Conservation (phyloP, 2,329 filamentous ascomycete genomes). For the Tolypocladium paradoxum region DNA sequence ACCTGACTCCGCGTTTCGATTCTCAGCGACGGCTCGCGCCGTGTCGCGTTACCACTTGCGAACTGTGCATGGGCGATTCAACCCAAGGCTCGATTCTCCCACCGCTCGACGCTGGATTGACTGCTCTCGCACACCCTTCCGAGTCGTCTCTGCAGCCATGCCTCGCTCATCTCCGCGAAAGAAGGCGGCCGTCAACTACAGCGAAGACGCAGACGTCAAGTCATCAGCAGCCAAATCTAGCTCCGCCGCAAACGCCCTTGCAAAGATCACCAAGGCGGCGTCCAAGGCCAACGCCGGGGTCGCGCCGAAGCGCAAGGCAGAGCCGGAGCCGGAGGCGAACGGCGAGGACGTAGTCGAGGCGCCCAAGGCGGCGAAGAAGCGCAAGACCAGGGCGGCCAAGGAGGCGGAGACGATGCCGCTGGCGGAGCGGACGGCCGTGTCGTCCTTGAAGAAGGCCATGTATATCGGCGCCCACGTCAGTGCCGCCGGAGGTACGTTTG, state of each 20-base stretch:
- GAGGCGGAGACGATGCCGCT: slow-evolving; percentile 47
- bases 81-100: neutral
- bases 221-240: slow-evolving; percentile 4
- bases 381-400: slow-evolving; percentile 26
- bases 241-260: slow-evolving; percentile 6
- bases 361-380: slow-evolving; percentile 29
- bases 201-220: slow-evolving; percentile 14
- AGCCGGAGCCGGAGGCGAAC: slow-evolving; percentile 7
- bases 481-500: slow-evolving; percentile 62
- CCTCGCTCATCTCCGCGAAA: slow-evolving; percentile 22
- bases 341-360: slow-evolving; percentile 8
- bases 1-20: neutral
- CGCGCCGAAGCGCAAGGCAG: slow-evolving; percentile 12
- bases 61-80: neutral
- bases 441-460: slow-evolving; percentile 57
- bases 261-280: neutral
- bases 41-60: neutral
- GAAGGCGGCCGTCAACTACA: slow-evolving; percentile 19
- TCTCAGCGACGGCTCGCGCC: neutral
- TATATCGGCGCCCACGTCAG: slow-evolving; percentile 90
- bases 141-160: slow-evolving; percentile 12
- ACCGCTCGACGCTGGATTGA: neutral
- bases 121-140: neutral
- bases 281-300: slow-evolving; percentile 7
- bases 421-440: slow-evolving; percentile 52